These are phyloP conservation scores for Calocera viscosa DNA, from an alignment of 768 basidiomycete species.

Conservation along the genomic window DNA sequence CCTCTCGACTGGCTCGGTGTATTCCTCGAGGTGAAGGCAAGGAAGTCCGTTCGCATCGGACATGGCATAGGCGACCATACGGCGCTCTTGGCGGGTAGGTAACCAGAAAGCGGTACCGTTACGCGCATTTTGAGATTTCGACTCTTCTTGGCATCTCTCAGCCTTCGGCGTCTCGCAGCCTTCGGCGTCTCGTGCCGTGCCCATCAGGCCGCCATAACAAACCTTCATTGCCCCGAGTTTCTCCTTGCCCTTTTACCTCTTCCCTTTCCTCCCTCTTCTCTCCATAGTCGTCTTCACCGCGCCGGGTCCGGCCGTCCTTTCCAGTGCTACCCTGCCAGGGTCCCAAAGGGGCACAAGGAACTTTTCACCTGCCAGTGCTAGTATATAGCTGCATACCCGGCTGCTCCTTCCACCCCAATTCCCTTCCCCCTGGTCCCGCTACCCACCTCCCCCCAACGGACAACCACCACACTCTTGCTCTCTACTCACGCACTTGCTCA, in stretches of 20 bases:
- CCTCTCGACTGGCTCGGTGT: background rate
- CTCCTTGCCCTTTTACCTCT: background rate
- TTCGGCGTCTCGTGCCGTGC: background rate
- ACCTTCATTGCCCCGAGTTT: background rate
- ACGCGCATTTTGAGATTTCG: background rate
- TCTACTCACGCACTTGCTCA: background rate
- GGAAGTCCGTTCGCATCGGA: slow-evolving; percentile 8
- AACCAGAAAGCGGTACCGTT: slow-evolving; percentile 8
- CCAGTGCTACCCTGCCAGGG: background rate
- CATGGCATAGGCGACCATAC: background rate
- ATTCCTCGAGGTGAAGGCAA: background rate
- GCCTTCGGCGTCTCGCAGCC: background rate
- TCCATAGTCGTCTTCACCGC: background rate
- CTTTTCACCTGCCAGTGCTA: background rate
- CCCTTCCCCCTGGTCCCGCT: background rate
- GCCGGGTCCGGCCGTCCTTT: background rate
- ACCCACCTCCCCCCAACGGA: background rate
- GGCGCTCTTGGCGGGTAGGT: background rate
- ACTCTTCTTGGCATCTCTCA: background rate
- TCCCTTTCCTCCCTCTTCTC: background rate
- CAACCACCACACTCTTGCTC: background rate
- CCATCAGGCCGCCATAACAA: background rate
- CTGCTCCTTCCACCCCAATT: background rate
- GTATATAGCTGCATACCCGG: background rate
- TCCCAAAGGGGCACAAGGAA: background rate